Evolutionary conservation across 192 early-diverging fungal genomes (phyloP), one percentile per base, ranked within the genome.

Genomic region (Radiomyces spectabilis): DNA sequence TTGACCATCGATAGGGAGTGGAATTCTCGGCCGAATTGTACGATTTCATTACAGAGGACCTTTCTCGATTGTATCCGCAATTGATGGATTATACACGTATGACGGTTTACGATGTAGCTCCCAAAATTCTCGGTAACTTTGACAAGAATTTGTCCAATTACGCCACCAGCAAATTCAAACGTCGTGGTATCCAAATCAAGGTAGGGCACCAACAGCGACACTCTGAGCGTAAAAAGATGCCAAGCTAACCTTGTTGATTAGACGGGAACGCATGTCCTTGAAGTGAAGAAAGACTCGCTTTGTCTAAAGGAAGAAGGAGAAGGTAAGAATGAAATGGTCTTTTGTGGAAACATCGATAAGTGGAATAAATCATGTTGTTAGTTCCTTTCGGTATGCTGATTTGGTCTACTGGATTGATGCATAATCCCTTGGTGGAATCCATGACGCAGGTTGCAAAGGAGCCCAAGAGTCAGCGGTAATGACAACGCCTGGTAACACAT

Each of bases 11-110:
- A 26, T 32, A 74, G 72, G 84, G 86, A 18, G 72, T 86, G 22
- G 85, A 88, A 61, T 85, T 81, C 39, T 81, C 83, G 13, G 80
- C 76, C 18, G 87, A 88, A 61, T 62, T 92, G 57, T 82, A 81
- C 57, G 92, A 95, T 65, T 87, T 95, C 52, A 76, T 95, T 57
- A 68, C 79, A 10, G 87, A 93, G 57, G 89, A 93, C 63, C 71
- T 92, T 55, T 72, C 80, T 38, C 71, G 82, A 52, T 66, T 88
- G 21, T 94, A 89, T 58, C 89, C 88, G 5, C 41, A 66, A 1
- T 63, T 94, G 24, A 79, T 87, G 49, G 65, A 78, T 19, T 64
- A 74, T 29, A 63, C 49, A 8, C 34, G 57, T 15, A 66, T 72
- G 55, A 66, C 57, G 1, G 79, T 93, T 0, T 85, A 87, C 50